Evolutionary conservation across 306 rosid genomes (phyloP).

Genomic region (Neltuma alba): DNA sequence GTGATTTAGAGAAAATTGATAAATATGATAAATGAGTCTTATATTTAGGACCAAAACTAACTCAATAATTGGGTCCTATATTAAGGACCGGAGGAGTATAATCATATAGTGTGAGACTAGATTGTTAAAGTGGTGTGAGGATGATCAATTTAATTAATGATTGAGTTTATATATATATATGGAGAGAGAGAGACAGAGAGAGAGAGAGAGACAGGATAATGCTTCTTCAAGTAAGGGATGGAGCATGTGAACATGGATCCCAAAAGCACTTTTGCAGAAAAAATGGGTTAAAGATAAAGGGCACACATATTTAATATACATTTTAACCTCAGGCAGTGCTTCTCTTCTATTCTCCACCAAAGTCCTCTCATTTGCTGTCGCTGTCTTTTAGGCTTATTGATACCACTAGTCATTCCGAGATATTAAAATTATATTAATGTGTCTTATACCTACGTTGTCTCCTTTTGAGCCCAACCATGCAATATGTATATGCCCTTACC

Average conservation of each 20-base stretch:
- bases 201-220: conserved; percentile 29
- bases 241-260: conserved; percentile 34
- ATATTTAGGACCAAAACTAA: too few relatives aligned
- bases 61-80: too few relatives aligned
- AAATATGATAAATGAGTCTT: too few relatives aligned
- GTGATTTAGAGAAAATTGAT: too few relatives aligned
- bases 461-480: conserved; percentile 35
- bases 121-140: not conserved
- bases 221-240: conserved; percentile 39
- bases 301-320: not conserved
- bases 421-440: not conserved
- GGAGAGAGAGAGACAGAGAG: too few relatives aligned
- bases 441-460: conserved; percentile 46
- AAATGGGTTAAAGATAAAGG: conserved; percentile 32
- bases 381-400: conserved; percentile 72
- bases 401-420: conserved; percentile 42
- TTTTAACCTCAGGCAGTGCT: conserved; percentile 34
- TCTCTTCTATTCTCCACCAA: conserved; percentile 85
- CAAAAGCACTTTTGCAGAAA: conserved; percentile 46
- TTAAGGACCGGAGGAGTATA: too few relatives aligned
- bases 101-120: not conserved
- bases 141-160: not conserved
- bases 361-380: conserved; percentile 51
- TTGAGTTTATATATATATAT: not conserved
- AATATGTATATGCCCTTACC: conserved; percentile 1